phyloP scores from a whole-genome alignment of 2,329 filamentous ascomycete genomes.

The Monilinia polystroma region DNA sequence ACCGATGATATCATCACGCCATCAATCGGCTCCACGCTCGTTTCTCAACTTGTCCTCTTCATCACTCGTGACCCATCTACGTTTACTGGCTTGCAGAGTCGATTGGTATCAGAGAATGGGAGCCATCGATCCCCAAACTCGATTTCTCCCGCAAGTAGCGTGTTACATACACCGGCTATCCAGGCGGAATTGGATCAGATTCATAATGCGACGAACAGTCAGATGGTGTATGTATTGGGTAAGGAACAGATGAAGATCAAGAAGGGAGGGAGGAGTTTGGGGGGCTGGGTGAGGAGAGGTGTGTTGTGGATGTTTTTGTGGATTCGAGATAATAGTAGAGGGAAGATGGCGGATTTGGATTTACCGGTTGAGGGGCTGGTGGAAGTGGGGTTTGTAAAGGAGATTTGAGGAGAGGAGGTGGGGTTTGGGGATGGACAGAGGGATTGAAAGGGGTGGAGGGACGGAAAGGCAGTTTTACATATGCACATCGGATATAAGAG shows the following conservation, averaged over 20 bases:
- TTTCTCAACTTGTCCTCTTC: conserved; percentile 55
- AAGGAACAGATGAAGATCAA: conserved; percentile 60
- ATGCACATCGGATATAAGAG: background rate
- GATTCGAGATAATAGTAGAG: conserved; percentile 63
- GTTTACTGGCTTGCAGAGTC: background rate
- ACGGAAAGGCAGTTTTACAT: background rate
- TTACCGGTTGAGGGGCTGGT: conserved; percentile 60
- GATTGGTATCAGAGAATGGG: background rate
- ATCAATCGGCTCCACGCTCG: conserved; percentile 59
- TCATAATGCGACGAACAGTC: conserved; percentile 46
- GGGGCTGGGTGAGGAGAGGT: conserved; percentile 43
- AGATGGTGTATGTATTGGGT: conserved; percentile 58
- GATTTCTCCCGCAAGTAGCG: conserved; percentile 3
- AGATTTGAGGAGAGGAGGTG: conserved; percentile 47
- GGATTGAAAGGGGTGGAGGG: background rate
- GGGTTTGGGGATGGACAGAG: background rate
- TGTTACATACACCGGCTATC: conserved; percentile 33
- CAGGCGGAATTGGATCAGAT: conserved; percentile 48
- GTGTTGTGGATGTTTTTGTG: conserved; percentile 59
- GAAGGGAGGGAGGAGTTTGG: conserved; percentile 42
- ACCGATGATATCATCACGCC: conserved; percentile 68
- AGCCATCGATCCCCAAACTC: background rate
- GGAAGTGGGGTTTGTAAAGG: conserved; percentile 69
- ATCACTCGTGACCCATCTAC: conserved; percentile 44
- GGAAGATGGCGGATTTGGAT: conserved; percentile 63